Conservation (phyloP, 2,329 filamentous ascomycete species). For the Bipolaris oryzae region DNA sequence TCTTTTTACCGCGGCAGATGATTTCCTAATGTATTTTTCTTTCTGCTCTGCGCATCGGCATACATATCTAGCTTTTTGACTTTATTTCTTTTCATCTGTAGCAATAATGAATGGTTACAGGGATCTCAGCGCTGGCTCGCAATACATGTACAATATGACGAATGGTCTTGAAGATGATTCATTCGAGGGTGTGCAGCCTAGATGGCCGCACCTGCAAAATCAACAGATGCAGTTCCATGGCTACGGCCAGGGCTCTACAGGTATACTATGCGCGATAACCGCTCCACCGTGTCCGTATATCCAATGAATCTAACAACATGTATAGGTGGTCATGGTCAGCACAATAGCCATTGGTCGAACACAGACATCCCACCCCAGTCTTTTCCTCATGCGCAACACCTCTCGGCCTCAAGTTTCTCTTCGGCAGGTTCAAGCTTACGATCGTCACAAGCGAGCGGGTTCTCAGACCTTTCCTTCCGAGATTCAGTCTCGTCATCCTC, state of each 20-base stretch:
- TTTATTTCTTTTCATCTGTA: neutral
- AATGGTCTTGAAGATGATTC: neutral
- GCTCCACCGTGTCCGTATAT: no score
- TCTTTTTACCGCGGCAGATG: neutral
- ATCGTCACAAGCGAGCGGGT: constrained; percentile 24
- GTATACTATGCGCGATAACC: neutral
- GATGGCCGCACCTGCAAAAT: neutral
- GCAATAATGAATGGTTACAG: constrained; percentile 19
- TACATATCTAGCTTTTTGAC: neutral
- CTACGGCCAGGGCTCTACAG: neutral
- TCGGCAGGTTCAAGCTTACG: constrained; percentile 24
- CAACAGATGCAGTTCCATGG: neutral
- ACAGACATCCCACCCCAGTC: constrained; percentile 9
- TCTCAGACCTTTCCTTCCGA: constrained; percentile 24
- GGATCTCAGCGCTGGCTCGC: constrained; percentile 19
- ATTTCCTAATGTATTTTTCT: neutral
- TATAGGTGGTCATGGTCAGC: constrained; percentile 19
- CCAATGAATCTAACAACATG: neutral
- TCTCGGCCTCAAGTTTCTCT: constrained; percentile 29
- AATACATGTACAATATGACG: constrained; percentile 4
- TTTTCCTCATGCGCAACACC: constrained; percentile 18
- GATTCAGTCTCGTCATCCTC: constrained; percentile 32
- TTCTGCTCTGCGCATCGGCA: neutral
- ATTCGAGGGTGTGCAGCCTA: neutral
- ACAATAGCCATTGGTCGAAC: constrained; percentile 15